Base-by-base conservation (phyloP, 2,329 filamentous ascomycete species). In the Reticulascus tulasneorum region DNA sequence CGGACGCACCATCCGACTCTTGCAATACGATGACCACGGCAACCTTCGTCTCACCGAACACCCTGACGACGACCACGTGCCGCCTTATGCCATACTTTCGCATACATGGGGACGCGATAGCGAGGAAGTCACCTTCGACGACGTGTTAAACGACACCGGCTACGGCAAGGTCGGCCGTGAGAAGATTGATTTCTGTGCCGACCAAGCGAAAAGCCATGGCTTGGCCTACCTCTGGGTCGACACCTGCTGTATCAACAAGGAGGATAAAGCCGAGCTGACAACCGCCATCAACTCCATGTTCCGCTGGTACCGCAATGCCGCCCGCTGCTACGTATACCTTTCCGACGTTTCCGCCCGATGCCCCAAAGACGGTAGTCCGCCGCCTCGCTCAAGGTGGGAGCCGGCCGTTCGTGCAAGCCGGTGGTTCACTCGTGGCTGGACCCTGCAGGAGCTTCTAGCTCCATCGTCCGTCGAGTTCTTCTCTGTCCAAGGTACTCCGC, bases 151-250 rank as follows among this genome's bases (percentile, higher is more conserved):
- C n/a, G n/a, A n/a, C n/a, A n/a, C n/a, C n/a, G n/a, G n/a, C n/a
- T n/a, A n/a, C n/a, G n/a, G n/a, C n/a, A n/a, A n/a, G n/a, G n/a
- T n/a, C n/a, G n/a, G n/a, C n/a, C n/a, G n/a, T n/a, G n/a, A n/a
- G n/a, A n/a, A n/a, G n/a, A n/a, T n/a, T n/a, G 31, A 33, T 1
- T 37, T 45, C 13, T 47, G 53, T 3, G 32, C 23, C 6, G 13
- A 9, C 8, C 21, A 29, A 16, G n/a, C n/a, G n/a, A n/a, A n/a
- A n/a, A n/a, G n/a, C n/a, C n/a, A n/a, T n/a, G n/a, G n/a, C n/a
- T n/a, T n/a, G n/a, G n/a, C n/a, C n/a, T 55, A 53, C 17, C 19
- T 57, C 11, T 57, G 54, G 54, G 44, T 56, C 22, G 54, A 57
- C 16, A 56, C 52, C 1, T 57, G 52, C 27, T 57, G 54, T 28